Conservation (phyloP, 805 yeast species). For the Zygoascus tannicola region DNA sequence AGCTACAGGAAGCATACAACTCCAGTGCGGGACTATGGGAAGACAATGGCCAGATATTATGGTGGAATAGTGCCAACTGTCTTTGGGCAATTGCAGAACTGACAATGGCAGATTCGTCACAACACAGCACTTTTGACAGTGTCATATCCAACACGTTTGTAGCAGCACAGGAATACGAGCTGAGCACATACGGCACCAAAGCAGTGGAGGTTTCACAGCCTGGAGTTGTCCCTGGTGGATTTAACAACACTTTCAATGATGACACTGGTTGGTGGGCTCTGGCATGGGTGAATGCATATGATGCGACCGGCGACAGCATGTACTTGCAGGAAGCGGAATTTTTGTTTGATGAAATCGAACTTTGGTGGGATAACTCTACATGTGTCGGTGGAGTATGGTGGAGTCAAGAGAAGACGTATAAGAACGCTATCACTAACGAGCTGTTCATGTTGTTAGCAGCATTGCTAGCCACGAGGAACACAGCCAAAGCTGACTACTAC, state of each 20-base stretch:
- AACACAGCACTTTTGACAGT: background rate
- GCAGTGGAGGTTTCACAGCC: background rate
- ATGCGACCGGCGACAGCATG: conserved; percentile 5
- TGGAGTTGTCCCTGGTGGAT: conserved; percentile 6
- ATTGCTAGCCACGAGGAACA: conserved; percentile 9
- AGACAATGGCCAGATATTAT: background rate
- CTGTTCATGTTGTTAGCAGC: conserved; percentile 11
- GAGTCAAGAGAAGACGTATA: conserved; percentile 8
- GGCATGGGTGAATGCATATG: conserved; percentile 13
- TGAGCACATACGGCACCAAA: background rate
- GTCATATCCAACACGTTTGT: background rate
- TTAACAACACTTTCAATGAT: conserved; percentile 10
- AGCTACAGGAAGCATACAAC: background rate
- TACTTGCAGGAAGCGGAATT: conserved; percentile 8
- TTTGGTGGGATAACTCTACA: conserved; percentile 7
- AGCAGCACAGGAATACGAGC: background rate
- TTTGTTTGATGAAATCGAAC: conserved; percentile 7
- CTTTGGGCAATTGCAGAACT: background rate
- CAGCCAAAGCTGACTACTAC: conserved; percentile 3
- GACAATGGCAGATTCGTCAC: background rate
- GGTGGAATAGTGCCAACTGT: conserved; percentile 2
- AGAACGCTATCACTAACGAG: conserved; percentile 14
- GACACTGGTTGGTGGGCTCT: conserved; percentile 16
- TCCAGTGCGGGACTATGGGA: background rate
- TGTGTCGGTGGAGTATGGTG: conserved; percentile 15